phyloP scores from a whole-genome alignment of 345 rosid genomes.

The Litchi chinensis region DNA sequence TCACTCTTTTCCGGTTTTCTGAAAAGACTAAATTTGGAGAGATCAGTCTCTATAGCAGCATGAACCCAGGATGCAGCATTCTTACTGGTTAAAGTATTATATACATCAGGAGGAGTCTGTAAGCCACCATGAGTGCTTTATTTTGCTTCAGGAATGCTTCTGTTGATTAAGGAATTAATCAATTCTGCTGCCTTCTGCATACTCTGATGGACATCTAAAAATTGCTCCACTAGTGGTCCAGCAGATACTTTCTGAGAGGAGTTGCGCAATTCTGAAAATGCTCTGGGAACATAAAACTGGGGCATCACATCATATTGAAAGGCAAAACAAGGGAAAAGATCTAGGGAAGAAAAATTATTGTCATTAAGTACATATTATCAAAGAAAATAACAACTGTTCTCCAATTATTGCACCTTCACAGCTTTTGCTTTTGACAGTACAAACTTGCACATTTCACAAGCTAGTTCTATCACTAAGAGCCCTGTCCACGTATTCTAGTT shows the following conservation, averaged over 20 bases:
- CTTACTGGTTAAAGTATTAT: constrained; percentile 21
- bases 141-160: constrained; percentile 23
- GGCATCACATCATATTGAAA: neutral
- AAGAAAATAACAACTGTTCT: constrained; percentile 4
- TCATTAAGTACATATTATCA: neutral
- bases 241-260: constrained; percentile 34
- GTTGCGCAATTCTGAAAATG: constrained; percentile 40
- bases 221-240: constrained; percentile 36
- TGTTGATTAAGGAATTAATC: constrained; percentile 30
- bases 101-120: constrained; percentile 3
- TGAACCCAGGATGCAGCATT: constrained; percentile 49
- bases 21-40: constrained; percentile 43
- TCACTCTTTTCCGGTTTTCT: constrained; percentile 29
- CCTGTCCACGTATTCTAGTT: neutral
- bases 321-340: neutral
- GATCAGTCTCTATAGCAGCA: constrained; percentile 40
- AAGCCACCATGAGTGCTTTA: constrained; percentile 14
- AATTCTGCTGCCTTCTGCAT: constrained; percentile 32
- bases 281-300: constrained; percentile 24
- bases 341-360: neutral
- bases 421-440: neutral
- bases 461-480: neutral
- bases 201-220: constrained; percentile 43
- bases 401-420: neutral
- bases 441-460: neutral